These are phyloP conservation scores for Catharanthus roseus DNA, from an alignment of 257 asterid species.

Conservation along the genomic window DNA sequence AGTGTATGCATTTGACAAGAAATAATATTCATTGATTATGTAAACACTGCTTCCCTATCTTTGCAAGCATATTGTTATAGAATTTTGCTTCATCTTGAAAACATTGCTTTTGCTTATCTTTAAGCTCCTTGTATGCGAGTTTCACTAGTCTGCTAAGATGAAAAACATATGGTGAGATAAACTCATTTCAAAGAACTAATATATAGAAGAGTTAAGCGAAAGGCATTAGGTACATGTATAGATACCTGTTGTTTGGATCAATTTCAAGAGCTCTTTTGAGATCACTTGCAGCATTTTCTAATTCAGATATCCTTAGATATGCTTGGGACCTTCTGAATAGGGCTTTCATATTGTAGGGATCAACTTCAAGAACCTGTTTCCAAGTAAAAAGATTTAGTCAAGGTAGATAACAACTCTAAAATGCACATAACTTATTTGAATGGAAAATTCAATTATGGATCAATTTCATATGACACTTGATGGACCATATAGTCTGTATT, in stretches of 20 bases:
- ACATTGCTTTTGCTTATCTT: constrained; percentile 38
- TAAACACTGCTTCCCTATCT: constrained; percentile 21
- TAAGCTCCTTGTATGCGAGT: constrained; percentile 38
- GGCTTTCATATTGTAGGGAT: constrained; percentile 45
- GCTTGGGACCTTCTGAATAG: constrained; percentile 59
- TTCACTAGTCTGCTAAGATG: constrained; percentile 43
- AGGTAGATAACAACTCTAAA: not conserved
- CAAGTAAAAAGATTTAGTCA: not conserved
- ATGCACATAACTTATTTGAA: not conserved
- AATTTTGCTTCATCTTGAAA: constrained; percentile 39
- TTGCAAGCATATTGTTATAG: constrained; percentile 45
- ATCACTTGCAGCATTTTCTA: constrained; percentile 52
- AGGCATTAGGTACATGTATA: not conserved
- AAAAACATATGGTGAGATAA: constrained; percentile 3
- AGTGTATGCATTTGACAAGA: not conserved
- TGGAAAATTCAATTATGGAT: not conserved
- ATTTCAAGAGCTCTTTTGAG: constrained; percentile 32
- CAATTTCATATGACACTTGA: not conserved
- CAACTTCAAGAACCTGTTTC: constrained; percentile 43
- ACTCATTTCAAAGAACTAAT: not conserved
- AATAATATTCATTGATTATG: not conserved
- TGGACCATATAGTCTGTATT: too few species aligned
- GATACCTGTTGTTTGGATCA: constrained; percentile 51
- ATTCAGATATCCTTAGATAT: constrained; percentile 33
- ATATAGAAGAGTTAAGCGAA: too few species aligned